Base-by-base conservation (phyloP, 805 yeast genomes). In the Candida morakotiae region DNA sequence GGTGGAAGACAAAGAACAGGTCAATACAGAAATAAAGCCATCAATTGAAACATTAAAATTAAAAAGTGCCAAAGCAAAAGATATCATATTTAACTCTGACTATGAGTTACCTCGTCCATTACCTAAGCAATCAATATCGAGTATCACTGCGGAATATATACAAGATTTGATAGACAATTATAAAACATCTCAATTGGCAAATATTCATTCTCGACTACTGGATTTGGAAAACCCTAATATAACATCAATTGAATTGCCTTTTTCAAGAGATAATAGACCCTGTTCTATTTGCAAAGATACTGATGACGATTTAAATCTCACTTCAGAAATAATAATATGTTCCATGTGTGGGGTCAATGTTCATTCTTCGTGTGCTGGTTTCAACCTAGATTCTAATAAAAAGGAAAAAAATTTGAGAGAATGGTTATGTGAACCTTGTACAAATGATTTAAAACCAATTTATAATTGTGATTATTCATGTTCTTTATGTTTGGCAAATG, bases 341-440 rank as follows among this genome's bases (percentile, higher is more conserved):
- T 51, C 66, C 2, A 64, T 68, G 20, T 88, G 96, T 64, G 84
- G 84, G 0, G 59, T 86, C 22, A 69, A 69, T 38, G 87, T 81
- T 2, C 96, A 88, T 54, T 64, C 74, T 2, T 56, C 71, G 0
- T 88, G 96, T 50, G 81, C 80, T 51, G 95, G 94, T 0, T 38
- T 43, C 21, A 40, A 16, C 9, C 38, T 46, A 17, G 51, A 40
- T n/a, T 26, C 4, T 9, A 46, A 52, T 4, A 47, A 47, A 8
- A 45, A 35, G 16, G 34, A 40, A 3, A 47, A 40, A 14, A 71
- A 65, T 7, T 46, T 55, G 3, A 64, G 52, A 23, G 72, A 71
- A 39, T 87, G 96, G 96, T 61, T 70, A 18, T 88, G 96, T 60
- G 95, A 87, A 48, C 69, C 79, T 1, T 88, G 96, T 53, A 67